Percentiles rank a stretch among this genome's conserved stretches.
Conservation (phyloP, 2,329 filamentous ascomycete genomes). For the Fusarium torulosum region DNA sequence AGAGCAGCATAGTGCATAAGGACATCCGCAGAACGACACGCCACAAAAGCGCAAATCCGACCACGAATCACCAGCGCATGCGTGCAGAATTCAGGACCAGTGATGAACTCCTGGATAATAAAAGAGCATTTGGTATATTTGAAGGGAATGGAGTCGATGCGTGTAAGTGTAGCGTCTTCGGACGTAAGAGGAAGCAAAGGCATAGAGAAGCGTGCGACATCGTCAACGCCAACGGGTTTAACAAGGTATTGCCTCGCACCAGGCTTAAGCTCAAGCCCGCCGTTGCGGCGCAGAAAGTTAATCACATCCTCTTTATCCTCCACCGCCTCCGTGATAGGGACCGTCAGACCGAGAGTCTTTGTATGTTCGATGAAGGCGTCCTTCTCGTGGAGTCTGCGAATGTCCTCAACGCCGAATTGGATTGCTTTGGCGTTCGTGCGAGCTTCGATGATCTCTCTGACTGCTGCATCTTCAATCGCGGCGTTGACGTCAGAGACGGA, state of each 20-base stretch:
- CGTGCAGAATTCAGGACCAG: conserved; percentile 75
- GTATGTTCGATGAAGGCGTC: conserved; percentile 73
- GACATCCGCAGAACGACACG: conserved; percentile 72
- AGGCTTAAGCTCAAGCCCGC: conserved; percentile 42
- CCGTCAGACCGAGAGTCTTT: conserved; percentile 63
- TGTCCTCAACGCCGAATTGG: conserved; percentile 70
- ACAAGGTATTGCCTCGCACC: conserved; percentile 68
- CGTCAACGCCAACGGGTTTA: conserved; percentile 74
- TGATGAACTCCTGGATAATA: conserved; percentile 74
- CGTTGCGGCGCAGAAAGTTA: conserved; percentile 60
- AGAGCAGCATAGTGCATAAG: conserved; percentile 76
- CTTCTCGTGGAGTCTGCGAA: conserved; percentile 72
- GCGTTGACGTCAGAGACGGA: conserved; percentile 77
- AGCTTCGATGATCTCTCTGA: conserved; percentile 70
- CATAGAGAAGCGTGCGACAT: conserved; percentile 70
- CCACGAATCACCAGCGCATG: conserved; percentile 77
- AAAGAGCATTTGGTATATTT: conserved; percentile 56
- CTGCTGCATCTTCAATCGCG: conserved; percentile 74
- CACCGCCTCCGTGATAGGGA: conserved; percentile 67
- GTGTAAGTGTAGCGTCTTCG: conserved; percentile 66
- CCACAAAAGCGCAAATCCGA: conserved; percentile 73
- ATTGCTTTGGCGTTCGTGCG: conserved; percentile 71
- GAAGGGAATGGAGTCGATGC: conserved; percentile 60
- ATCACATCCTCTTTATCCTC: conserved; percentile 65
- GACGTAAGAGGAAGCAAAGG: conserved; percentile 71